These are phyloP conservation scores for Metrosideros polymorpha DNA, from an alignment of 441 rosid genomes.

Conservation along the genomic window DNA sequence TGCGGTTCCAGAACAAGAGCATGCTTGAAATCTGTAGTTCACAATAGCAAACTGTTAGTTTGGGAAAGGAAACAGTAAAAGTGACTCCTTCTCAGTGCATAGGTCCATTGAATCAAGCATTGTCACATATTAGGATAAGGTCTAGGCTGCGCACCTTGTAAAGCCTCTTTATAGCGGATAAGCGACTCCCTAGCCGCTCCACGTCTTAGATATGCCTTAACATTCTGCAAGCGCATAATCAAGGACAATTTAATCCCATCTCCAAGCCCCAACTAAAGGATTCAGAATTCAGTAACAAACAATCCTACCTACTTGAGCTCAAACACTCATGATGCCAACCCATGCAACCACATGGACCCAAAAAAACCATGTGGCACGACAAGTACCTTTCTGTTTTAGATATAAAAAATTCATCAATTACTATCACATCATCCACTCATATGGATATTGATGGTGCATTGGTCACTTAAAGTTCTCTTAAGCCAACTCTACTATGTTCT, in stretches of 20 bases:
- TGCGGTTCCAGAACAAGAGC: slow-evolving; percentile 89
- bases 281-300: background rate
- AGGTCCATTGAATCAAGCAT: background rate
- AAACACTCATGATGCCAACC: background rate
- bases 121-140: background rate
- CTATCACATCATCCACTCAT: background rate
- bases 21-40: slow-evolving; percentile 68
- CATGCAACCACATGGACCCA: background rate
- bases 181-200: slow-evolving; percentile 95
- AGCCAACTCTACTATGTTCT: background rate
- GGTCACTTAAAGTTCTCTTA: background rate
- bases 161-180: slow-evolving; percentile 63
- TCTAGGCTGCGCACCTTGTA: slow-evolving; percentile 41
- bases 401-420: background rate
- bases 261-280: background rate
- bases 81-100: background rate
- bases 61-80: background rate
- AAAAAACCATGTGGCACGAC: background rate
- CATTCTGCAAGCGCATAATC: slow-evolving; percentile 43
- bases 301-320: background rate
- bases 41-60: background rate
- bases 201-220: slow-evolving; percentile 90
- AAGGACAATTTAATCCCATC: background rate
- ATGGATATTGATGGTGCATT: background rate
- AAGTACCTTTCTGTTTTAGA: background rate